phyloP scores from a whole-genome alignment of 2,329 filamentous ascomycete genomes.

The Fusarium kyushuense region DNA sequence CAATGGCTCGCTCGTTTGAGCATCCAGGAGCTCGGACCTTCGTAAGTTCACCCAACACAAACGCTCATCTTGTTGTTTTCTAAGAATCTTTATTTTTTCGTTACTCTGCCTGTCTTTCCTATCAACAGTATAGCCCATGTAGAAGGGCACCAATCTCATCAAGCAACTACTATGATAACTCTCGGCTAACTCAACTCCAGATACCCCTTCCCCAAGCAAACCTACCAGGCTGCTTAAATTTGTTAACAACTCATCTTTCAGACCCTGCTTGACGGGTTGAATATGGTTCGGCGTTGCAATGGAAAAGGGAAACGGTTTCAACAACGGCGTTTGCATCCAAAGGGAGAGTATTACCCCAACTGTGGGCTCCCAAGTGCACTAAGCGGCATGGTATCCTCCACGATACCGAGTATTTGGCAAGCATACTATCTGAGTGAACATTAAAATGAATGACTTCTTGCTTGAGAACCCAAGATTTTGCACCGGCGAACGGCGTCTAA shows the following conservation, averaged over 20 bases:
- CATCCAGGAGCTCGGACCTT: slow-evolving; percentile 95
- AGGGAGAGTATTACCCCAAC: slow-evolving; percentile 46
- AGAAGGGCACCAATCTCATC: slow-evolving; percentile 28
- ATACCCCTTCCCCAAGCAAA: slow-evolving; percentile 85
- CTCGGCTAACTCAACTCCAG: slow-evolving; percentile 57
- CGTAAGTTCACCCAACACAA: slow-evolving; percentile 71
- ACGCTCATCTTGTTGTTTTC: slow-evolving; percentile 17
- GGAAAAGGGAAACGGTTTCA: slow-evolving; percentile 63
- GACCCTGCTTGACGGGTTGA: slow-evolving; percentile 43
- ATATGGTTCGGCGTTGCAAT: slow-evolving; percentile 58
- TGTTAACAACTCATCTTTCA: slow-evolving; percentile 44
- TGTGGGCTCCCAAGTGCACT: slow-evolving; percentile 51
- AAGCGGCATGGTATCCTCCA: slow-evolving; percentile 57
- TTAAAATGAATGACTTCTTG: slow-evolving; percentile 46
- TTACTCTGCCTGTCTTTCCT: slow-evolving; percentile 40
- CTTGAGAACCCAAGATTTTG: slow-evolving; percentile 39
- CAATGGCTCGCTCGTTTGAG: slow-evolving; percentile 96
- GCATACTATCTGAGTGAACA: slow-evolving; percentile 47
- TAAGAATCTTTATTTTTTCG: slow-evolving; percentile 17
- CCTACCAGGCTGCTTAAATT: slow-evolving; percentile 67
- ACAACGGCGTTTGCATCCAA: slow-evolving; percentile 63
- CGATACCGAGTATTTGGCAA: slow-evolving; percentile 53
- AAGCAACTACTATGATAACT: slow-evolving; percentile 16
- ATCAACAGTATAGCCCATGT: slow-evolving; percentile 25
- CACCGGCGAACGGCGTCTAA: slow-evolving; percentile 26